Percentiles rank a stretch among this genome's conserved stretches.
Conservation (phyloP, 768 basidiomycete species). For the Cyathus striatus region DNA sequence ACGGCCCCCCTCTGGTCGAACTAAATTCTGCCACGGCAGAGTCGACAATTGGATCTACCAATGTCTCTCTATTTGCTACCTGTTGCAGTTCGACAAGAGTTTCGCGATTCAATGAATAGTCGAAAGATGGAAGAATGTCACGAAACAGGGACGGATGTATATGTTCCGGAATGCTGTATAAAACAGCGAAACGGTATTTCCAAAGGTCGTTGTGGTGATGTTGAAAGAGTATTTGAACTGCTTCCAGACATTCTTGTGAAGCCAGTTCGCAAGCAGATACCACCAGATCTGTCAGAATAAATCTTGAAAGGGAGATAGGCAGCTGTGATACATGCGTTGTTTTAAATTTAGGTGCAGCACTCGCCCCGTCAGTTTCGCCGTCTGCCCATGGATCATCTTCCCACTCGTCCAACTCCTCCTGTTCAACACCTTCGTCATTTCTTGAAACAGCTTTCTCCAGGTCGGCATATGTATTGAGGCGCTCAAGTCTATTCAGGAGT, state of each 20-base stretch:
- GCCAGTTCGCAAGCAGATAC: slow-evolving; percentile 64
- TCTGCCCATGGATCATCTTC: slow-evolving; percentile 79
- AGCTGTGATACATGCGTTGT: slow-evolving; percentile 24
- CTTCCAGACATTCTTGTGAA: slow-evolving; percentile 49
- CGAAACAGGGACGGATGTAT: slow-evolving; percentile 56
- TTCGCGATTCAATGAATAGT: slow-evolving; percentile 44
- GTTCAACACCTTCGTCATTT: slow-evolving; percentile 31
- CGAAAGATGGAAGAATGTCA: slow-evolving; percentile 59
- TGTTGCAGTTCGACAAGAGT: slow-evolving; percentile 15
- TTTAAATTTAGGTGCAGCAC: slow-evolving; percentile 22
- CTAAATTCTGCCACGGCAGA: slow-evolving; percentile 29
- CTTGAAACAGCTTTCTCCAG: slow-evolving; percentile 41
- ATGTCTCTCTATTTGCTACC: slow-evolving; percentile 62
- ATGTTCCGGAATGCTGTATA: slow-evolving; percentile 74
- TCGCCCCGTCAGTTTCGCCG: slow-evolving; percentile 13
- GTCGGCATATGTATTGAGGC: slow-evolving; percentile 67
- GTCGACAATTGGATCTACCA: slow-evolving; percentile 42
- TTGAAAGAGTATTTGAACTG: slow-evolving; percentile 52
- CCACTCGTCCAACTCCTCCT: slow-evolving; percentile 56
- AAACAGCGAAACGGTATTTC: slow-evolving; percentile 64
- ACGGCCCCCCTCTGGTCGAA: too few species aligned
- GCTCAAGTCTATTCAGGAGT: slow-evolving; percentile 66
- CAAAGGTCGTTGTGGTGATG: slow-evolving; percentile 57
- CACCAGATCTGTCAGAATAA: slow-evolving; percentile 56
- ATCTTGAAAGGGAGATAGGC: slow-evolving; percentile 53